Percentiles rank a stretch among this genome's conserved stretches.
Conservation (phyloP, 441 rosid genomes). For the Theobroma grandiflorum region DNA sequence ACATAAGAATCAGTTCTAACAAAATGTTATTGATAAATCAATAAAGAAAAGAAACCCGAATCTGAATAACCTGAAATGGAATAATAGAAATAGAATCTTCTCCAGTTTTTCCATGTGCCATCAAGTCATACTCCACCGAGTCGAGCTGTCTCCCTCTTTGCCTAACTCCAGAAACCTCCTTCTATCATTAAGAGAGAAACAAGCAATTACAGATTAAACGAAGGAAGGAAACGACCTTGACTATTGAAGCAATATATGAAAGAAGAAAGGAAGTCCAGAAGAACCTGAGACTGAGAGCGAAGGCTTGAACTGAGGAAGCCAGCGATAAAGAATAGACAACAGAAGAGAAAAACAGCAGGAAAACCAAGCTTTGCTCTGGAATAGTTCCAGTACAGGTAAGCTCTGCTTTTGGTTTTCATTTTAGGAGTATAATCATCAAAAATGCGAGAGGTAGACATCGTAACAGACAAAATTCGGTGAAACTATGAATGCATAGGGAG, state of each 20-base stretch:
- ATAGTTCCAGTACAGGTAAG: constrained; percentile 34
- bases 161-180: constrained; percentile 33
- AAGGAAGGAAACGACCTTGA: background rate
- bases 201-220: background rate
- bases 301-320: constrained; percentile 53
- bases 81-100: constrained; percentile 54
- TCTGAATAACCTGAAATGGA: constrained; percentile 64
- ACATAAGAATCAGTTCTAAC: background rate
- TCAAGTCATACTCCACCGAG: constrained; percentile 38
- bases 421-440: constrained; percentile 14
- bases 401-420: constrained; percentile 47
- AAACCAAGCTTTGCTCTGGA: constrained; percentile 46
- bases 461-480: background rate
- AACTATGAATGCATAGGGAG: background rate
- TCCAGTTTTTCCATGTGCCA: constrained; percentile 57
- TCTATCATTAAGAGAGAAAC: background rate
- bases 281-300: constrained; percentile 59
- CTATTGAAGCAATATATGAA: background rate
- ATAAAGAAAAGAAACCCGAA: background rate
- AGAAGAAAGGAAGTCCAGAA: background rate
- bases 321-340: constrained; percentile 55
- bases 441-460: background rate
- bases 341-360: constrained; percentile 47
- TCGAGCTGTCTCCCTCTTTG: constrained; percentile 38
- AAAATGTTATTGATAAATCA: background rate